Evolutionary conservation across 495 filamentous ascomycete genomes (phyloP).

Genomic region (Trichoderma orchidacearum): DNA sequence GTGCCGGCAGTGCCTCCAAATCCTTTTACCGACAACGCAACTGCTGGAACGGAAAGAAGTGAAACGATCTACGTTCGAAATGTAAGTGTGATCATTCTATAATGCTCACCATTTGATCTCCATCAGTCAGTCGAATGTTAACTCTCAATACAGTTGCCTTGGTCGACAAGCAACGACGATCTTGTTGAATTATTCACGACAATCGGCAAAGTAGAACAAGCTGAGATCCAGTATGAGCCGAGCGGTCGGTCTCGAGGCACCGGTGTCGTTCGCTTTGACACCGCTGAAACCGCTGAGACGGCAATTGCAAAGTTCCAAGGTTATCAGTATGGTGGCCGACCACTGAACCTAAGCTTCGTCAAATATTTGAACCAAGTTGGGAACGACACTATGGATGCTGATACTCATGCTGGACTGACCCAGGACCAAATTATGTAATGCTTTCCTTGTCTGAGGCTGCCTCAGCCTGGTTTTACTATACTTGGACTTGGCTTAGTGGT

Average conservation of each 20-base stretch:
- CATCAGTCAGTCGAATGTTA: conserved; percentile 5
- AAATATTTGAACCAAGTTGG: conserved; percentile 62
- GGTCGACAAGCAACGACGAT: conserved; percentile 98
- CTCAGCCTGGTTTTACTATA: conserved; percentile 53
- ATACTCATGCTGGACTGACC: conserved; percentile 61
- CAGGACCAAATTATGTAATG: conserved; percentile 96
- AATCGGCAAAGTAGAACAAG: conserved; percentile 93
- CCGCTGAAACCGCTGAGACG: conserved; percentile 71
- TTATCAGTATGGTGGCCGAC: conserved; percentile 93
- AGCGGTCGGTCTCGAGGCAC: conserved; percentile 91
- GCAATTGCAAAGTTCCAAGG: conserved; percentile 94
- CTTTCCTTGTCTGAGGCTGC: conserved; percentile 33
- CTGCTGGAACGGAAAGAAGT: conserved; percentile 71
- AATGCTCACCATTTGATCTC: not conserved
- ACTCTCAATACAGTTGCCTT: conserved; percentile 58
- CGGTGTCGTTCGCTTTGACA: conserved; percentile 89
- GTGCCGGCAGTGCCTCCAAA: conserved; percentile 51
- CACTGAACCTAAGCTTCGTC: conserved; percentile 82
- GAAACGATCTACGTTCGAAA: conserved; percentile 91
- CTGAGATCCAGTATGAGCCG: conserved; percentile 96
- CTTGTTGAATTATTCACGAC: conserved; percentile 92
- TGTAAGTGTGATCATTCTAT: conserved; percentile 45
- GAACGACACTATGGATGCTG: conserved; percentile 71
- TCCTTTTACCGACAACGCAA: conserved; percentile 89
- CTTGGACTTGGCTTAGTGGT: not conserved